phyloP scores from a whole-genome alignment of 176 grass and related monocot genomes.

The Musa troglodytarum region DNA sequence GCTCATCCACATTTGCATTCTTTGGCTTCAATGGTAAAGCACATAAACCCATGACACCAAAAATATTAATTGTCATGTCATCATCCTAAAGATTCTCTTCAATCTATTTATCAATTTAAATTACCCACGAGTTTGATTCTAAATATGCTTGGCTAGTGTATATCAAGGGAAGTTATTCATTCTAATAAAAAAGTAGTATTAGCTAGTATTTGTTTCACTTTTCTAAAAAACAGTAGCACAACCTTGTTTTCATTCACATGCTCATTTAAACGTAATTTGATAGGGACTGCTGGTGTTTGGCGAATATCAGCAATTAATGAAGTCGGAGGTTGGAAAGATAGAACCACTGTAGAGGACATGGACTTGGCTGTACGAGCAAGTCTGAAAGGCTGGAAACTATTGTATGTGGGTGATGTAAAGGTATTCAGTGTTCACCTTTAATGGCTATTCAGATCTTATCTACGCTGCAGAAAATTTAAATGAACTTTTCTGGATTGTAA shows the following conservation, averaged over 20 bases:
- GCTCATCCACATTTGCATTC: constrained; percentile 77
- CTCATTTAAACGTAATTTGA: constrained; percentile 20
- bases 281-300: constrained; percentile 97
- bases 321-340: constrained; percentile 89
- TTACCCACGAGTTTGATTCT: not conserved
- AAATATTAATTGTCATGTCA: not conserved
- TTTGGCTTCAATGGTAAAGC: constrained; percentile 96
- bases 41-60: not conserved
- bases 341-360: constrained; percentile 98
- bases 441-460: not conserved
- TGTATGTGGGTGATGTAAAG: constrained; percentile 80
- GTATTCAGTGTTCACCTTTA: constrained; percentile 18
- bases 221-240: not conserved
- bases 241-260: not conserved
- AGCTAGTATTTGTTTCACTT: not conserved
- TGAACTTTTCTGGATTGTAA: constrained; percentile 2
- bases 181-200: not conserved
- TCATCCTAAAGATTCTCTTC: not conserved
- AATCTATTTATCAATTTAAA: not conserved
- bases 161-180: not conserved
- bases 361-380: constrained; percentile 85
- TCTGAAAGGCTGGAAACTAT: constrained; percentile 89
- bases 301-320: constrained; percentile 77
- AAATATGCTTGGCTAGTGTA: not conserved
- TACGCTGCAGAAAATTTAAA: not conserved